These are phyloP conservation scores for Alternaria tenuissima DNA, from an alignment of 2,329 filamentous ascomycete genomes.

Conservation along the genomic window DNA sequence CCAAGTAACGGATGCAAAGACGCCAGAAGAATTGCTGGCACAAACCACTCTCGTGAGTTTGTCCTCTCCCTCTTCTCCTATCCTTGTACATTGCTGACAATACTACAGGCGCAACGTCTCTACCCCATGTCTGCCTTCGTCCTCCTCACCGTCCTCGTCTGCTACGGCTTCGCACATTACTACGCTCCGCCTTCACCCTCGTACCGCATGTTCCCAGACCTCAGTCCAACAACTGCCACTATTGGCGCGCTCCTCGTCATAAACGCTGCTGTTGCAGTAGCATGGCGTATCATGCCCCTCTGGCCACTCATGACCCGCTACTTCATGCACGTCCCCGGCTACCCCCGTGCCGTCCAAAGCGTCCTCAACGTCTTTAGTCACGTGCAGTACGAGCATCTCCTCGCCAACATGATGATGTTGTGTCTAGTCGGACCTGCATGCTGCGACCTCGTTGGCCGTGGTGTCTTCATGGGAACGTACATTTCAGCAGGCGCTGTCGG, in stretches of 20 bases:
- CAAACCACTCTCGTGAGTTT: conserved; percentile 45
- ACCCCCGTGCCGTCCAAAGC: conserved; percentile 68
- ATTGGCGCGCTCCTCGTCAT: conserved; percentile 67
- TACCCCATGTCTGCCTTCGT: conserved; percentile 48
- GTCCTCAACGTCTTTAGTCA: conserved; percentile 76
- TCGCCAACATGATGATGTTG: conserved; percentile 70
- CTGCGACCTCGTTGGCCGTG: conserved; percentile 48
- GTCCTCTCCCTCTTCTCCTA: not conserved
- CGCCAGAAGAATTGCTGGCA: conserved; percentile 37
- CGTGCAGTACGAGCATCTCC: conserved; percentile 64
- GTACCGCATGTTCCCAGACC: conserved; percentile 45
- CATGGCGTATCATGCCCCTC: conserved; percentile 70
- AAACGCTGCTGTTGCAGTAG: conserved; percentile 65
- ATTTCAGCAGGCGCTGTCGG: conserved; percentile 46
- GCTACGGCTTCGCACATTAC: conserved; percentile 40
- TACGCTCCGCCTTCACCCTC: conserved; percentile 42
- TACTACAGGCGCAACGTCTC: conserved; percentile 43
- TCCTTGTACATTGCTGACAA: not conserved
- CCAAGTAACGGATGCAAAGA: conserved; percentile 31
- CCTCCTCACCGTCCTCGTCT: conserved; percentile 34
- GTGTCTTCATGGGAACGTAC: conserved; percentile 48
- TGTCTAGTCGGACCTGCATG: conserved; percentile 68
- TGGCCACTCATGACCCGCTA: conserved; percentile 74
- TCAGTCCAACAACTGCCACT: conserved; percentile 53
- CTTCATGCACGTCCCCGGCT: conserved; percentile 55